Conservation (phyloP, 352 stramenopile genomes). For the Globisporangium okanoganense region DNA sequence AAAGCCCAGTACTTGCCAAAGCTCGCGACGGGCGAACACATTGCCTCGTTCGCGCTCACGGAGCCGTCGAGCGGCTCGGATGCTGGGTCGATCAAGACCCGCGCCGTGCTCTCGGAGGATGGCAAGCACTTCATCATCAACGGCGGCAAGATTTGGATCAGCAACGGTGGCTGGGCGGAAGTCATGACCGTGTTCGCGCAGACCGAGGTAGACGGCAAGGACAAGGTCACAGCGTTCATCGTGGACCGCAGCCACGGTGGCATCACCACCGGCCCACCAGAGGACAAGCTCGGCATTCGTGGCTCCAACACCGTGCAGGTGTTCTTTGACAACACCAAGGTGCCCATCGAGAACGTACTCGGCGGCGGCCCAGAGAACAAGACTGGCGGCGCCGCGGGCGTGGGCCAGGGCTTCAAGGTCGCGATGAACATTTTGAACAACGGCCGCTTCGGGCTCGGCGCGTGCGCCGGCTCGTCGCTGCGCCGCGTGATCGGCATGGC, state of each 20-base stretch:
- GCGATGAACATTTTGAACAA: constrained; percentile 94
- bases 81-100: constrained; percentile 88
- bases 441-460: constrained; percentile 86
- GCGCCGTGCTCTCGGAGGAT: constrained; percentile 86
- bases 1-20: constrained; percentile 89
- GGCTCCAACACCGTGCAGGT: constrained; percentile 97
- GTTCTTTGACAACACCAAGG: constrained; percentile 94
- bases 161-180: constrained; percentile 94
- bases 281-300: constrained; percentile 97
- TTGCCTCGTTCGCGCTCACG: constrained; percentile 86
- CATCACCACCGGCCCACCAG: constrained; percentile 88
- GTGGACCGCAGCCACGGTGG: constrained; percentile 92
- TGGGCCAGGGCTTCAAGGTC: constrained; percentile 91
- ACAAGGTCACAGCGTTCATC: constrained; percentile 98
- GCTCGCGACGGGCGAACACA: constrained; percentile 84
- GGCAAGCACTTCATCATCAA: constrained; percentile 91
- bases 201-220: constrained; percentile 93
- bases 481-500: constrained; percentile 62
- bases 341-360: constrained; percentile 90
- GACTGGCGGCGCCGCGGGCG: constrained; percentile 56
- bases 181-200: constrained; percentile 98
- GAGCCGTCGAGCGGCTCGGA: constrained; percentile 91
- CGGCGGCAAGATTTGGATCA: constrained; percentile 97
- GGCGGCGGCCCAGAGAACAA: constrained; percentile 76
- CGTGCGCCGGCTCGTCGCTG: constrained; percentile 65